Evolutionary conservation across 208 protist species (phyloP), one percentile per base, ranked within the genome.

Genomic region (Wallacemonas sp.): DNA sequence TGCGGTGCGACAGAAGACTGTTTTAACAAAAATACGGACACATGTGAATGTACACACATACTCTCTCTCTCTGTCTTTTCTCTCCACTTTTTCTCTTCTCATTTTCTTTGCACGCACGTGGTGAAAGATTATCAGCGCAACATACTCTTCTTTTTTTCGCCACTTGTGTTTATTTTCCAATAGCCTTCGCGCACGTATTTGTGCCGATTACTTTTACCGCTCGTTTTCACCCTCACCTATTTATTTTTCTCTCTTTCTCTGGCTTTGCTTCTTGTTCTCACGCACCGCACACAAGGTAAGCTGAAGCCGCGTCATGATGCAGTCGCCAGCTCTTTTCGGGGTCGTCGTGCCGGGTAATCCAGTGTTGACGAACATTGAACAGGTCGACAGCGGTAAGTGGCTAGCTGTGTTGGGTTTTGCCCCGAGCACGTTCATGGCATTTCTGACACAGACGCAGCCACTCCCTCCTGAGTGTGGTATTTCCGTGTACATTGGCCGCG

Each of bases 281-380:
- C 42, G 17, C 61, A 19, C 51, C 36, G 36, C 14, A 17, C 9
- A 41, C 14, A 41, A 17, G 9, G 9, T 41, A 41, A 6, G 6
- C 36, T 41, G 6, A 41, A 6, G 14, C 36, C 36, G 6, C 36
- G 6, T 41, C 36, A 30, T 19, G 12, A 58, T 58, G 51, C 51
- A 58, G 30, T 51, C 46, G 1, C 14, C 62, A 17, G 55, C 70
- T 14, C 68, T 70, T 0, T 82, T 93, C 64, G 89, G 82, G 1
- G 72, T 91, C 24, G 67, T 95, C 12, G 27, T 95, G 12, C 86
- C 89, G 6, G 89, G 89, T 3, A 55, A 70, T 46, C 84, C 86
- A 0, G 60, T 91, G 6, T 19, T 80, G 31, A 85, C 78, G 0
- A 46, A 81, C 26, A 53, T 90, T 30, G 31, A 58, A 8, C 80